These are phyloP conservation scores for Funneliformis caledonium DNA, from an alignment of 371 early-diverging fungal genomes.

Conservation along the genomic window DNA sequence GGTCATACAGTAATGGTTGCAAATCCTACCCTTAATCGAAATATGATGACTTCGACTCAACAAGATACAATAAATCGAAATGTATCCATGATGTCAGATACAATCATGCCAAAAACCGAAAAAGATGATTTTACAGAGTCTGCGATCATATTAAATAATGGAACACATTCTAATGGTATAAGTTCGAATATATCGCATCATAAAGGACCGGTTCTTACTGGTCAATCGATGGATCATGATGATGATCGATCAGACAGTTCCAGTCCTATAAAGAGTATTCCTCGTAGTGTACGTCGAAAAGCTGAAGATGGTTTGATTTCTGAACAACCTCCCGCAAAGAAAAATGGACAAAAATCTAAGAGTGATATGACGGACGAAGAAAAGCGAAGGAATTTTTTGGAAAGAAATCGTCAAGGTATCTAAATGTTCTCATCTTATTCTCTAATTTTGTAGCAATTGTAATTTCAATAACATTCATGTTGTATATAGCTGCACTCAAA, in stretches of 20 bases:
- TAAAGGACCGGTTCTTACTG: background rate
- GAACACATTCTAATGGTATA: constrained; percentile 22
- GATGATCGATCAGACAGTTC: background rate
- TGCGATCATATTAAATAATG: background rate
- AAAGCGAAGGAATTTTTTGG: constrained; percentile 79
- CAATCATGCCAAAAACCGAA: constrained; percentile 30
- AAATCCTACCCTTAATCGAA: constrained; percentile 6
- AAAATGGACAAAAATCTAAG: constrained; percentile 44
- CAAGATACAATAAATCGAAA: constrained; percentile 10
- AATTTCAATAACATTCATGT: background rate
- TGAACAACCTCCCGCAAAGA: constrained; percentile 41
- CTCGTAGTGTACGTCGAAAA: constrained; percentile 40
- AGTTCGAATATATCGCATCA: background rate
- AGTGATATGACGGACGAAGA: constrained; percentile 64
- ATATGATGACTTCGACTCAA: background rate
- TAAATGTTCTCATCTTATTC: background rate
- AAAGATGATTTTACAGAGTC: constrained; percentile 7
- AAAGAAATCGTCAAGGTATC: constrained; percentile 81
- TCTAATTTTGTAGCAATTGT: constrained; percentile 5
- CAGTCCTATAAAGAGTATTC: background rate
- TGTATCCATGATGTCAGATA: background rate
- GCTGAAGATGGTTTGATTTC: constrained; percentile 33
- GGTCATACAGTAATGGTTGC: background rate
- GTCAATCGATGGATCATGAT: background rate
- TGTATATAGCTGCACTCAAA: constrained; percentile 75